Evolutionary conservation across 495 filamentous ascomycete species (phyloP), one percentile per base, ranked within the genome.

Genomic region (Aspergillus egyptiacus): DNA sequence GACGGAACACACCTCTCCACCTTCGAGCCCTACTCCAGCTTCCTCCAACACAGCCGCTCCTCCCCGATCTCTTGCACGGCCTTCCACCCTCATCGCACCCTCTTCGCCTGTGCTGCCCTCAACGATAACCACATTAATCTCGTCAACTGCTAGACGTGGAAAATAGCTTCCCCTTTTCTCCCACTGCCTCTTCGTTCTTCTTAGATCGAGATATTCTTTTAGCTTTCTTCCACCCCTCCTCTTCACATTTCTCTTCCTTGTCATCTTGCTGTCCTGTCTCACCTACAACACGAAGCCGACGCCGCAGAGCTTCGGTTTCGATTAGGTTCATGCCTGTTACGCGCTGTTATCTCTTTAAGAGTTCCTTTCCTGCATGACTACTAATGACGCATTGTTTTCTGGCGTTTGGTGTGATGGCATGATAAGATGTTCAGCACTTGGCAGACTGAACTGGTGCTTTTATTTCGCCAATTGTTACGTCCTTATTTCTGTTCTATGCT

Each of bases 11-110:
- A 84, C 45, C 79, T 97, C 33, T 89, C 87, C 9, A 81, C 80
- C 24, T 77, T 87, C 53, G 87, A 96, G 57, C 93, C 93, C 0
- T 93, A 95, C 64, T 85, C 86, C 13, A 84, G 84, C 58, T 95
- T 95, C 73, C 73, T 96, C 4, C 83, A 89, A 33, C 80, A 86
- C 35, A 85, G 82, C 48, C 82, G 85, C 40, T 79, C 80, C 30
- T 75, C 84, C 0, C 85, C 94, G 1, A 94, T 97, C 41, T 77
- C 87, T n/a, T 71, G 84, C 33, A 91, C 91, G 3, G 85, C 89
- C 0, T 99, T 97, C 74, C 93, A 99, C 67, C 93, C 93, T 3
- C 93, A 99, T 60, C 83, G 87, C 14, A 93, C 95, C 72, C 78
- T 97, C 66, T 72, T 99, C 41, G 93, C 89, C 15, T 90, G 83